Conservation (phyloP, 139 green algal species). For the Volvox africanus region DNA sequence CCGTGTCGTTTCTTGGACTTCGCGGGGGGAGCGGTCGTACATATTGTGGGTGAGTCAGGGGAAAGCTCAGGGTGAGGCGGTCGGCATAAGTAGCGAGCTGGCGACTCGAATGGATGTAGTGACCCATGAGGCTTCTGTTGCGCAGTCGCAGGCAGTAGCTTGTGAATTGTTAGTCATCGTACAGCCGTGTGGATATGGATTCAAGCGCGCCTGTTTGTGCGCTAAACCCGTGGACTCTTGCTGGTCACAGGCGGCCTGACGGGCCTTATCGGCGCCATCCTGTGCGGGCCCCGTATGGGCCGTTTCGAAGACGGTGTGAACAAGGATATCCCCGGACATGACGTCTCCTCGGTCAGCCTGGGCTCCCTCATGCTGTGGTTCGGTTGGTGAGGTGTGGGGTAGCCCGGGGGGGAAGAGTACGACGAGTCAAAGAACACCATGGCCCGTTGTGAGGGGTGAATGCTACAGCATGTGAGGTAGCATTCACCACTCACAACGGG, state of each 20-base stretch:
- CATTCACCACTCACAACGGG: too few relatives aligned
- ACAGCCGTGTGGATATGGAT: too few relatives aligned
- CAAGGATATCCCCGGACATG: constrained; percentile 65
- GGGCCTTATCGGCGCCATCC: constrained; percentile 57
- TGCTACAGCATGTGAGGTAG: too few relatives aligned
- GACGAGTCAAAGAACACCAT: not conserved
- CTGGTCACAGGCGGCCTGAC: constrained; percentile 51
- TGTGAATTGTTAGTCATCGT: too few relatives aligned
- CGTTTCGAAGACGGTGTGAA: constrained; percentile 59
- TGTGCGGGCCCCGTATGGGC: constrained; percentile 60
- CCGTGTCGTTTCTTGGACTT: constrained; percentile 63
- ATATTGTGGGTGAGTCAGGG: constrained; percentile 34
- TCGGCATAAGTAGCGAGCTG: too few relatives aligned
- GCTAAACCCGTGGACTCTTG: too few relatives aligned
- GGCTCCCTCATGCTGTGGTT: constrained; percentile 40
- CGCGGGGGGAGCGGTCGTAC: constrained; percentile 62
- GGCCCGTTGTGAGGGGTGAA: too few relatives aligned
- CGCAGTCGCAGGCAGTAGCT: too few relatives aligned
- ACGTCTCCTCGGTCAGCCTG: constrained; percentile 52
- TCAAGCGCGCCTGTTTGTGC: too few relatives aligned
- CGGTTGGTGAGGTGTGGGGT: constrained; percentile 10
- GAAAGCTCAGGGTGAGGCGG: not conserved
- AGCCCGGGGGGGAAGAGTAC: not conserved
- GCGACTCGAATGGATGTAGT: too few relatives aligned
- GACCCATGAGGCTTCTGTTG: too few relatives aligned